Percentiles rank a stretch among this genome's conserved stretches.
These are phyloP conservation scores for Flagelloscypha sp. DNA, from an alignment of 768 basidiomycete genomes.

Conservation along the genomic window DNA sequence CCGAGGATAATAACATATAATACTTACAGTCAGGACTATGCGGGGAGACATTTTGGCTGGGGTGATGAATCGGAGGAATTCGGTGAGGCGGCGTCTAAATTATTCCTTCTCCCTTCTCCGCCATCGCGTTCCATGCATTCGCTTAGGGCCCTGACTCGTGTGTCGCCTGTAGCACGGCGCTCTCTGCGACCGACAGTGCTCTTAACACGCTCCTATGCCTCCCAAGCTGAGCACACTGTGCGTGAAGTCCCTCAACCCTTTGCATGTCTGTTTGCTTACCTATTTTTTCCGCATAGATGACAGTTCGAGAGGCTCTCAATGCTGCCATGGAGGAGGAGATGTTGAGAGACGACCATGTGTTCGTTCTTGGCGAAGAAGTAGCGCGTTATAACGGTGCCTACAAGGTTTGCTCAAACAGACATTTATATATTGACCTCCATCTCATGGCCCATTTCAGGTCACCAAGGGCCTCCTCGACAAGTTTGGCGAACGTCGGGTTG, in stretches of 20 bases:
- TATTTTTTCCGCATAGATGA: conserved; percentile 56
- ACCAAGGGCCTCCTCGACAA: conserved; percentile 99
- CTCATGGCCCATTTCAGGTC: conserved; percentile 44
- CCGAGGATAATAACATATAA: conserved; percentile 6
- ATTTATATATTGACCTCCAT: conserved; percentile 2
- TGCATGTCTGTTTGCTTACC: conserved; percentile 21
- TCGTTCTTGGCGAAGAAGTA: conserved; percentile 95
- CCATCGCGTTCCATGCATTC: too few relatives aligned
- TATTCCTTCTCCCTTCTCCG: too few relatives aligned
- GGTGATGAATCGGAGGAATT: too few relatives aligned
- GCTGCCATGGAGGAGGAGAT: conserved; percentile 99
- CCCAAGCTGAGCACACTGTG: conserved; percentile 44
- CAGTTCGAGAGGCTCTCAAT: conserved; percentile 96
- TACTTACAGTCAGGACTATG: too few relatives aligned
- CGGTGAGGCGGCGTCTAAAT: too few relatives aligned
- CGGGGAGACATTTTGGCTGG: too few relatives aligned
- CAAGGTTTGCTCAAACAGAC: conserved; percentile 47
- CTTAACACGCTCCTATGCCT: conserved; percentile 53
- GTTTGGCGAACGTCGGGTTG: conserved; percentile 96
- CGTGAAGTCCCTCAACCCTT: conserved; percentile 24
- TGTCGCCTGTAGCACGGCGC: too few relatives aligned
- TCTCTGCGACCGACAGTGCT: too few relatives aligned
- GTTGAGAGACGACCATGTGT: conserved; percentile 90
- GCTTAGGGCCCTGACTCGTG: too few relatives aligned
- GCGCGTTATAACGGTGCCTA: conserved; percentile 97